Evolutionary conservation across 768 basidiomycete genomes (phyloP), one percentile per base, ranked within the genome.

Genomic region (Nidula microcarpa): DNA sequence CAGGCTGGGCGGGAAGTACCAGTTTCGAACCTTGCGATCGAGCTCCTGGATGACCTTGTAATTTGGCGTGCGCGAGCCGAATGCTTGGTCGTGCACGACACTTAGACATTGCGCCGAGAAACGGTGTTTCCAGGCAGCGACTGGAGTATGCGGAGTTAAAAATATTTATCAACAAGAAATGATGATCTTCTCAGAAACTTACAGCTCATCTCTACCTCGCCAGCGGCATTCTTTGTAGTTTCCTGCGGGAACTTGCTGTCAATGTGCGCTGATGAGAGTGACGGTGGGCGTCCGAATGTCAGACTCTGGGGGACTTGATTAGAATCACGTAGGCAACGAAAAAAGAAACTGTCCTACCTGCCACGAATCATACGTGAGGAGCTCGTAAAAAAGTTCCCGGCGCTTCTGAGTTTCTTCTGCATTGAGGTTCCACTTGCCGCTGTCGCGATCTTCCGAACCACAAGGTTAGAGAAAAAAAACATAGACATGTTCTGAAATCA

Each of bases 261-360:
- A 55, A 84, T 70, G 62, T 85, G 84, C 7, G 76, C 64, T 23
- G 75, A 69, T 2, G 81, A 75, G 51, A 87, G 77, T 5, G 86
- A 86, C 2, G 86, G 86, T 3, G 86, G 86, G 6, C 86, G 77
- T 51, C 86, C 86, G 66, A 82, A 87, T 8, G 85, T 87, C 54
- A 89, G 66, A 61, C 85, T 86, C 86, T 89, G 58, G 34, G 51
- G 35, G 57, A 35, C 23, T 16, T 13, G 33, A 55, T 54, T 17
- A 34, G n/a, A 52, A 30, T 4, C 18, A 17, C 23, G 50, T 55
- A n/a, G 36, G 49, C 41, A 30, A 23, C 36, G 50, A 44, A 44
- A 43, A 2, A 43, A 16, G 46, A 43, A 52, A 50, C 47, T 6
- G 49, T 56, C 73, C 51, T 59, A 85, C 86, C 81, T 86, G 84